Base-by-base conservation (phyloP, 345 rosid species). In the Lenwebbia sp. region DNA sequence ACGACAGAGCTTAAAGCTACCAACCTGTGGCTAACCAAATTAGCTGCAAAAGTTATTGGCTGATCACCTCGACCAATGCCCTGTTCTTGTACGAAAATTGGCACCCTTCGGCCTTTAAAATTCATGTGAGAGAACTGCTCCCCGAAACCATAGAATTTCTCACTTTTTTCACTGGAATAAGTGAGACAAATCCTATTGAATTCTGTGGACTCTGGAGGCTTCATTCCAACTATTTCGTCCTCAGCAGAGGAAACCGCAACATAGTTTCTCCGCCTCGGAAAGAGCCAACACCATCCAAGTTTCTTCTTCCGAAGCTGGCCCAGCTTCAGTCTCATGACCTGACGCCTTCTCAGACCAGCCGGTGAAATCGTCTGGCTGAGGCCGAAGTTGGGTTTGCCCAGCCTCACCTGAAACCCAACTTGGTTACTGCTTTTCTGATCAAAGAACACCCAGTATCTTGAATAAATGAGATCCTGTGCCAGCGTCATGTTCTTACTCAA, bases 51-150 rank as follows among this genome's bases (percentile, higher is more conserved):
- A 76, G 94, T 93, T 84, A 93, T 88, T 54, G 97, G 97, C 51
- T 94, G 97, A 85, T 94, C 97, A 58, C 95, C 97, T 89, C 97
- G 93, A 82, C 97, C 97, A 88, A 94, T 93, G 44, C 97, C 97
- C 87, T 94, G 95, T 87, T 94, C 97, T 85, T 94, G 97, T 88
- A 94, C 97, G 52, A 94, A 90, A 87, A 94, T 92, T 44, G 95
- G 97, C 22, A 94, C 94, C 89, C 92, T 90, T 91, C 90, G 93
- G 50, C 97, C 95, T 88, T 94, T 94, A 83, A 94, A 93, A 83
- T 94, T 89, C 95, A 94, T 92, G 75, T 90, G 91, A 83, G 97
- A 93, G 87, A 94, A 94, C 87, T 94, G 97, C 91, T 94, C 95
- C 23, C 95, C 95, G 51, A 93, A 94, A 41, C 95, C 95, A 40